These are phyloP conservation scores for Aspergillus sp. DNA, from an alignment of 2,329 filamentous ascomycete species.

Conservation along the genomic window DNA sequence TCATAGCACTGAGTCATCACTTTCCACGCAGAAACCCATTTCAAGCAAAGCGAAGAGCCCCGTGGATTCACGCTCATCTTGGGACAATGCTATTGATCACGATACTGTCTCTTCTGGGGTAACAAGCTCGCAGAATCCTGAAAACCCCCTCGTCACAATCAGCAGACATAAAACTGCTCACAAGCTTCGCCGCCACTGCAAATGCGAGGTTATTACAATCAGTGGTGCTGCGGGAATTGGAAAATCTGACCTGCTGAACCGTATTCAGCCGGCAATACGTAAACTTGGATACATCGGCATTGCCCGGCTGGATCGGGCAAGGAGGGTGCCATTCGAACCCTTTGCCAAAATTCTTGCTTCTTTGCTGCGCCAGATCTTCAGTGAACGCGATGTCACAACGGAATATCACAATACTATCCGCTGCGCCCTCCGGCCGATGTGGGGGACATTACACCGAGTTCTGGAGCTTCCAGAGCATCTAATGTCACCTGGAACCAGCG, in stretches of 20 bases:
- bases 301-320: constrained; percentile 63
- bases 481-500: constrained; percentile 45
- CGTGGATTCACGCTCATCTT: constrained; percentile 42
- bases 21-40: constrained; percentile 37
- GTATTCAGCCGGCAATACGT: constrained; percentile 60
- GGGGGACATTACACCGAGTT: constrained; percentile 60
- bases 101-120: constrained; percentile 41
- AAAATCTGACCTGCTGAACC: constrained; percentile 64
- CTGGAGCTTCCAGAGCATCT: constrained; percentile 71
- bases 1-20: constrained; percentile 39
- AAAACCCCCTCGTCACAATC: constrained; percentile 37
- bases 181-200: constrained; percentile 56
- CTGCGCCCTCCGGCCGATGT: constrained; percentile 60
- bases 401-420: constrained; percentile 65
- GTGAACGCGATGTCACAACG: constrained; percentile 64
- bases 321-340: constrained; percentile 64
- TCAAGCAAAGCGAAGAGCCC: constrained; percentile 41
- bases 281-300: constrained; percentile 64
- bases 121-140: constrained; percentile 35
- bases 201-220: constrained; percentile 65
- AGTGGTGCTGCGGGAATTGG: constrained; percentile 62
- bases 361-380: constrained; percentile 67
- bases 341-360: constrained; percentile 64
- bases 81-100: constrained; percentile 40
- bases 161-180: constrained; percentile 49